Conservation (phyloP, 2,329 filamentous ascomycete genomes). For the Sporothrix variecibatus region DNA sequence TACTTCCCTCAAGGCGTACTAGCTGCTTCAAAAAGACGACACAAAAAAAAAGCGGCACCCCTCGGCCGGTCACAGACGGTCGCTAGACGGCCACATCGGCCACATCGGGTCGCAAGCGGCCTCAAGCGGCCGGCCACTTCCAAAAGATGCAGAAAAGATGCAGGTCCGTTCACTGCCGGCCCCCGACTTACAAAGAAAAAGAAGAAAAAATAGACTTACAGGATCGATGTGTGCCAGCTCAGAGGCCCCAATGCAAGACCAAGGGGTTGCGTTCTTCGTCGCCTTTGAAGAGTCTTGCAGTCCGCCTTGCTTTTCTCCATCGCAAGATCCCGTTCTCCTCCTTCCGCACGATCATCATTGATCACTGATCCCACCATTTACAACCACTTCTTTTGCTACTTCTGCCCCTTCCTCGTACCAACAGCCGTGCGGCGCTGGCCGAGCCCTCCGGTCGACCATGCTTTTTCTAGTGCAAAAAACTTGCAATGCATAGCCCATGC, state of each 20-base stretch:
- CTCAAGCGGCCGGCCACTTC: neutral
- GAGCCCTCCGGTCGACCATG: neutral
- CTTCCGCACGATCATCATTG: neutral
- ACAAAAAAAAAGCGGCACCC: neutral
- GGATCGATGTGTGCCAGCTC: neutral
- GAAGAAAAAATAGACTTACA: neutral
- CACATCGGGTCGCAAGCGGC: neutral
- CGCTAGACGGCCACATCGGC: neutral
- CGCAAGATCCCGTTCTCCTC: neutral
- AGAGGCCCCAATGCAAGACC: neutral
- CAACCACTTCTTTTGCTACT: neutral
- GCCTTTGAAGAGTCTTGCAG: neutral
- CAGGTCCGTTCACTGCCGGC: neutral
- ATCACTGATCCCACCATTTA: neutral
- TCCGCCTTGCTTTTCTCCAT: neutral
- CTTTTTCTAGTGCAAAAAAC: neutral
- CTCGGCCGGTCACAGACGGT: neutral
- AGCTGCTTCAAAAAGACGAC: neutral
- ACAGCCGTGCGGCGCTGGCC: constrained; percentile 12
- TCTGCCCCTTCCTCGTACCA: neutral
- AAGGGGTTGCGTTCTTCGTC: neutral
- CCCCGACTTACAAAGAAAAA: neutral
- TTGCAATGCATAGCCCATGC: neutral
- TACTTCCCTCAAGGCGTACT: neutral
- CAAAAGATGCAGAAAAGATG: neutral